phyloP scores from a whole-genome alignment of 495 filamentous ascomycete species.

The Penicillium pancosmium region DNA sequence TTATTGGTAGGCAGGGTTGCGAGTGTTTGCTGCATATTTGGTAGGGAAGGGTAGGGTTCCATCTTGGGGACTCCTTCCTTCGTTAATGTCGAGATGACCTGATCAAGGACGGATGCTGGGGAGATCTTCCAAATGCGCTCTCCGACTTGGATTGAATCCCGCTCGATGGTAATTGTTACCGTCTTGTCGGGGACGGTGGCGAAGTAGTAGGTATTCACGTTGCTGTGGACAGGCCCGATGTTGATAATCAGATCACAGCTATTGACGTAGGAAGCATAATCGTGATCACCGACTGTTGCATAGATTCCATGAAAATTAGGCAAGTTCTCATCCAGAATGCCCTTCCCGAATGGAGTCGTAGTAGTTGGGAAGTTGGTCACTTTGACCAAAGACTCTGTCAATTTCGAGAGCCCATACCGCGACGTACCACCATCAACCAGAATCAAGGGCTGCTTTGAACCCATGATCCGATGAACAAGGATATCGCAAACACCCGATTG shows the following conservation, averaged over 20 bases:
- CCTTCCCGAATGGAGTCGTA: slow-evolving; percentile 34
- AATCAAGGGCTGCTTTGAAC: slow-evolving; percentile 32
- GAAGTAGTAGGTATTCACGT: slow-evolving; percentile 32
- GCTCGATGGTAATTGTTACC: slow-evolving; percentile 18
- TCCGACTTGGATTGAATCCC: slow-evolving; percentile 14
- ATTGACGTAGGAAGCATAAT: slow-evolving; percentile 22
- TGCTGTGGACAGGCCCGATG: slow-evolving; percentile 30
- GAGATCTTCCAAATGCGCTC: background rate
- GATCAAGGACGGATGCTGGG: background rate
- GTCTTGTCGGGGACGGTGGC: slow-evolving; percentile 18
- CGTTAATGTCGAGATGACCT: background rate
- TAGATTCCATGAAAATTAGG: slow-evolving; percentile 37
- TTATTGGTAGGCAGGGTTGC: background rate
- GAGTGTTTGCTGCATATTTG: slow-evolving; percentile 2
- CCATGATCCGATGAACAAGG: slow-evolving; percentile 28
- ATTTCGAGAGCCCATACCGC: slow-evolving; percentile 17
- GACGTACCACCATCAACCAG: slow-evolving; percentile 36
- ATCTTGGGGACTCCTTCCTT: background rate
- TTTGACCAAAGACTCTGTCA: slow-evolving; percentile 26
- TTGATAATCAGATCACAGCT: slow-evolving; percentile 32
- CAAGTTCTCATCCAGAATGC: slow-evolving; percentile 33
- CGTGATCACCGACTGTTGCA: background rate
- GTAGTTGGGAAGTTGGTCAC: slow-evolving; percentile 33
- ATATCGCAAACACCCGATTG: slow-evolving; percentile 12
- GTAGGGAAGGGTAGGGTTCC: background rate